These are phyloP conservation scores for Ichthyophthirius multifiliis DNA, from an alignment of 169 alveolate species.

Conservation along the genomic window DNA sequence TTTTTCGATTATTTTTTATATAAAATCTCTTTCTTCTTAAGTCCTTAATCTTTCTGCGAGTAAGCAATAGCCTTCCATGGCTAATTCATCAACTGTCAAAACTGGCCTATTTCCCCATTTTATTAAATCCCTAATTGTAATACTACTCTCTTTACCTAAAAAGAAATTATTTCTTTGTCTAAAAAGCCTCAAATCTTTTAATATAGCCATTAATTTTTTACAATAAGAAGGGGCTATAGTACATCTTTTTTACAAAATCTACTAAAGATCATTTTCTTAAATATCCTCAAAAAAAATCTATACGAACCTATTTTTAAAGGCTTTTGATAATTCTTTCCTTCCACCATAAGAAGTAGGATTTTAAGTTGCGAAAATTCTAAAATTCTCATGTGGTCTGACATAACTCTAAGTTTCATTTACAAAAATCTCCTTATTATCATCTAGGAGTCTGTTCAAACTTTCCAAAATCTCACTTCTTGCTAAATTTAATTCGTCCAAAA, in stretches of 20 bases:
- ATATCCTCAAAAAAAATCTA: slow-evolving; percentile 93
- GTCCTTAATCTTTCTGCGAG: slow-evolving; percentile 85
- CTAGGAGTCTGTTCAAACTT: slow-evolving; percentile 97
- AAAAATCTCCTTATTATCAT: slow-evolving; percentile 97
- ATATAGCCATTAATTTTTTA: slow-evolving; percentile 91
- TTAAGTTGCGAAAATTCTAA: slow-evolving; percentile 99
- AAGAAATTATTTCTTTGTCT: slow-evolving; percentile 82
- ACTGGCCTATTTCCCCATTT: slow-evolving; percentile 96
- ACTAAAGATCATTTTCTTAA: slow-evolving; percentile 90
- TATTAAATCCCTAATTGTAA: slow-evolving; percentile 98
- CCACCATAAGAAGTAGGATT: slow-evolving; percentile 99
- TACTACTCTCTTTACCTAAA: slow-evolving; percentile 85
- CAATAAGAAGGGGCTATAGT: slow-evolving; percentile 92
- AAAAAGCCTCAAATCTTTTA: slow-evolving; percentile 87
- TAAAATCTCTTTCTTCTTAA: slow-evolving; percentile 62
- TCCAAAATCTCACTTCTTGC: slow-evolving; percentile 99
- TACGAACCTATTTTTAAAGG: slow-evolving; percentile 97
- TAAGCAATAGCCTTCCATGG: slow-evolving; percentile 76
- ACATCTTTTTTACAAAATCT: slow-evolving; percentile 93
- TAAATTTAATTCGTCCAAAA: slow-evolving; percentile 98
- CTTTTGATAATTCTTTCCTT: slow-evolving; percentile 96
- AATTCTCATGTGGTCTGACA: slow-evolving; percentile 96
- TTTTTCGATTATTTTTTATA: slow-evolving; percentile 71
- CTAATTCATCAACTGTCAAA: slow-evolving; percentile 61
- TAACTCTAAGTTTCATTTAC: slow-evolving; percentile 95